Evolutionary conservation across 306 rosid genomes (phyloP).

Genomic region (Medicago lupulina): DNA sequence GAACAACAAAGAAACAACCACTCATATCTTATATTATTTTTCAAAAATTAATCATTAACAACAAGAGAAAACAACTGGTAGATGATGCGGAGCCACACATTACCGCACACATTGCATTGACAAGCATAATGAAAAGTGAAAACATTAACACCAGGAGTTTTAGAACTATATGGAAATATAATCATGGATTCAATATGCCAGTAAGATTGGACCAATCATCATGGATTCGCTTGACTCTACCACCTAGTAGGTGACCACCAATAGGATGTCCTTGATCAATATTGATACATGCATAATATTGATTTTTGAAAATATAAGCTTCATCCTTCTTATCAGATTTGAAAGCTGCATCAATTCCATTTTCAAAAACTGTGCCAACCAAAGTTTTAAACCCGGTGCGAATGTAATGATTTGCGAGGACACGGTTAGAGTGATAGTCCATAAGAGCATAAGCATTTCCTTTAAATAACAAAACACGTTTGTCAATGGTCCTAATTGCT

Average conservation of each 20-base stretch:
- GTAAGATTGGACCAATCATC: background rate
- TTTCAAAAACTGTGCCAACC: conserved; percentile 15
- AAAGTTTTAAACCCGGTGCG: background rate
- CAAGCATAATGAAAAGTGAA: background rate
- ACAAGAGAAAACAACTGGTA: background rate
- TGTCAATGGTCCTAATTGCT: background rate
- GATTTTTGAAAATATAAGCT: background rate
- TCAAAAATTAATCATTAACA: background rate
- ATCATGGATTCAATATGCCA: background rate
- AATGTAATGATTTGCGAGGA: background rate
- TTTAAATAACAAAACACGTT: background rate
- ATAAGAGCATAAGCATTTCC: background rate
- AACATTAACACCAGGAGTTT: background rate
- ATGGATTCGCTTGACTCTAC: conserved; percentile 4
- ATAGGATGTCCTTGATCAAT: background rate
- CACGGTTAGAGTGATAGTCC: background rate
- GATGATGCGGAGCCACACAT: background rate
- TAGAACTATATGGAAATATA: background rate
- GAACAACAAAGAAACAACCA: background rate
- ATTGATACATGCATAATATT: background rate
- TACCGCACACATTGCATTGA: background rate
- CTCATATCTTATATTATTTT: background rate
- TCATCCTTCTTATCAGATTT: background rate
- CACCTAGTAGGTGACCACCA: background rate
- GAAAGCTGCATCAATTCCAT: background rate